Base-by-base conservation (phyloP, 176 grass and related monocot species). In the Ensete glaucum region DNA sequence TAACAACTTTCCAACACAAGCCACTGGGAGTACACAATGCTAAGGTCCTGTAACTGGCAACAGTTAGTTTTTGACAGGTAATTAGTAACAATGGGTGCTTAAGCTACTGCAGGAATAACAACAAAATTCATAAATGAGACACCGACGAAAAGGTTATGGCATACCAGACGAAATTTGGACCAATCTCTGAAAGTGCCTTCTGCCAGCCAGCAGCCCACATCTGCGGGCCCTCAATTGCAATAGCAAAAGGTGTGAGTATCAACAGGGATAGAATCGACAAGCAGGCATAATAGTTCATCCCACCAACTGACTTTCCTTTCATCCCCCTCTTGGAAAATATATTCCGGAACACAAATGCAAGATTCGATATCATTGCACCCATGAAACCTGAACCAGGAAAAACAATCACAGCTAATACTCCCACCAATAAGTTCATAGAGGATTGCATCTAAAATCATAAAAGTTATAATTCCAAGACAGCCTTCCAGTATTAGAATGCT, bases 141-240 rank as follows among this genome's bases (percentile, higher is more conserved):
- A 60, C 57, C 57, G 20, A 60, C 8, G n/a, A 60, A 17, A 17
- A n/a, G 57, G 2, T 60, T 20, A n/a, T 14, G 15, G 5, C 57
- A 17, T 60, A 69, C 67, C 67, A 69, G 13, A 69, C 27, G 13
- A 69, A 48, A 14, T 69, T 14, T 11, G 67, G 25, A 69, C 67
- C 67, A 69, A 69, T 69, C 15, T 69, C 14, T 69, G 67, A 69
- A 69, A 69, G 67, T 48, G 67, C 67, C 20, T 6, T 29, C 27
- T 69, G 67, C 67, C 67, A 69, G 14, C 67, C 67, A 69, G 27
- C 67, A 48, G 29, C 11, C 67, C 67, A 69, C 27, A 69, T 69
- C 67, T 69, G 67, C 14, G 67, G 67, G 11, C 67, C 67, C 29
- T 69, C 67, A 69, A 69, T n/a, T 60, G 57, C 57, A 3, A 60